These are phyloP conservation scores for Albizia julibrissin DNA, from an alignment of 306 rosid species.

Conservation along the genomic window DNA sequence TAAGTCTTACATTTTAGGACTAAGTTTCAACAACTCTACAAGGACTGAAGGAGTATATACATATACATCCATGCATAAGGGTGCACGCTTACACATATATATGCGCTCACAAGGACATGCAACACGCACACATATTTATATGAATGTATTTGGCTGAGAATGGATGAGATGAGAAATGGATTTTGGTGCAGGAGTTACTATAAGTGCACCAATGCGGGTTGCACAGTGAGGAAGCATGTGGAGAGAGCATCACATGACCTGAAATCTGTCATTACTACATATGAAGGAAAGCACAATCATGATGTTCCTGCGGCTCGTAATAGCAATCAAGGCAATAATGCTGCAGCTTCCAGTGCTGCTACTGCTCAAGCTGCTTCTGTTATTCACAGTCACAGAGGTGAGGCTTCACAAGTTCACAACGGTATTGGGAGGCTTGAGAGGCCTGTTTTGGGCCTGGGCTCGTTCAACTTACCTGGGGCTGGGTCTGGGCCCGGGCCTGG, in stretches of 20 bases:
- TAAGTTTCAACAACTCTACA: too few relatives aligned
- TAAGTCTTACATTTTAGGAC: too few relatives aligned
- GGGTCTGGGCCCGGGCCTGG: constrained; percentile 41
- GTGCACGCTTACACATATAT: neutral
- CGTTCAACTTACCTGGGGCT: constrained; percentile 55
- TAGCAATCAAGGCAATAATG: constrained; percentile 75
- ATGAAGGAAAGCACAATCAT: constrained; percentile 96
- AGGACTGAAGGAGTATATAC: neutral
- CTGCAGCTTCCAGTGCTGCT: constrained; percentile 45
- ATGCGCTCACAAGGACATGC: neutral
- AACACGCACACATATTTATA: neutral
- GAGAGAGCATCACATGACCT: constrained; percentile 96
- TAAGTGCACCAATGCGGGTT: constrained; percentile 90
- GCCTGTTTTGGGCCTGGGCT: constrained; percentile 54
- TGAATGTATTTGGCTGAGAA: neutral
- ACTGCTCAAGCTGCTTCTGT: constrained; percentile 51
- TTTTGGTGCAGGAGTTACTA: constrained; percentile 87
- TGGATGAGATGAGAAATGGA: constrained; percentile 23
- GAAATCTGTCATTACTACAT: constrained; percentile 89
- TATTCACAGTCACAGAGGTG: constrained; percentile 59
- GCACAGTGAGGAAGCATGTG: constrained; percentile 96
- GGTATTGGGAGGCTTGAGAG: constrained; percentile 67
- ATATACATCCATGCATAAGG: neutral
- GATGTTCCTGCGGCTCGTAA: constrained; percentile 90
- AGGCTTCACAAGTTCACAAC: constrained; percentile 64